Base-by-base conservation (phyloP, 345 rosid genomes). In the Kernera saxatilis region DNA sequence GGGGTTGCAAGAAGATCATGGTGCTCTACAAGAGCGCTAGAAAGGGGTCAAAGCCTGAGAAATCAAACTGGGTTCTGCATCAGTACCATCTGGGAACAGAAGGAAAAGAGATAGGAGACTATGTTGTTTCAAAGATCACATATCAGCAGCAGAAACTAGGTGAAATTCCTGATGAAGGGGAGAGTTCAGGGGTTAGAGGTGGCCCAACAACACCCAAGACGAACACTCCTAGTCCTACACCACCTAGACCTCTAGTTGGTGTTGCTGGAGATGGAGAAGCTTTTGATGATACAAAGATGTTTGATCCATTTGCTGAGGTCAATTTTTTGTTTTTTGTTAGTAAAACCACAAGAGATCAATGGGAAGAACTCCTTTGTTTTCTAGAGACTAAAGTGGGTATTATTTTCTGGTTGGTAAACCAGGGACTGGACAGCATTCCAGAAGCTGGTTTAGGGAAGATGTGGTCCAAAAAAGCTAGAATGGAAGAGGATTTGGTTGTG, bases 1-100 rank as follows among this genome's bases (percentile, higher is more conserved):
- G 68, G 67, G 99, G 98, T 9, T 92, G 90, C 61, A 90, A 88
- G 83, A 94, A 94, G 77, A 87, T 91, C 37, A 85, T 94, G 99
- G 97, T 94, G 71, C 97, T 94, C 1, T 92, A 94, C 71, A 86
- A 79, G 77, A 81, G 83, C 64, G 78, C 93, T 35, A 84, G 82
- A 79, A 88, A 83, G 56, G 93, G 96, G 10, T 56, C 69, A 15
- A 94, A 88, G 72, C 87, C 96, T 0, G 84, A 82, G 56, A 94
- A 91, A 72, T 77, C 89, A 58, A 85, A 84, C 43, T 94, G 99
- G 99, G 96, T 87, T 5, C 82, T 89, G 81, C 93, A 89, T 74
- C 99, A 94, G 43, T 94, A 85, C 81, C 98, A 91, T 86, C 79
- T 94, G 12, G 99, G 98, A 33, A 71, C 52, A 17, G 85, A 84